Conservation (phyloP, 208 protist genomes). For the Phytomonas sp. region DNA sequence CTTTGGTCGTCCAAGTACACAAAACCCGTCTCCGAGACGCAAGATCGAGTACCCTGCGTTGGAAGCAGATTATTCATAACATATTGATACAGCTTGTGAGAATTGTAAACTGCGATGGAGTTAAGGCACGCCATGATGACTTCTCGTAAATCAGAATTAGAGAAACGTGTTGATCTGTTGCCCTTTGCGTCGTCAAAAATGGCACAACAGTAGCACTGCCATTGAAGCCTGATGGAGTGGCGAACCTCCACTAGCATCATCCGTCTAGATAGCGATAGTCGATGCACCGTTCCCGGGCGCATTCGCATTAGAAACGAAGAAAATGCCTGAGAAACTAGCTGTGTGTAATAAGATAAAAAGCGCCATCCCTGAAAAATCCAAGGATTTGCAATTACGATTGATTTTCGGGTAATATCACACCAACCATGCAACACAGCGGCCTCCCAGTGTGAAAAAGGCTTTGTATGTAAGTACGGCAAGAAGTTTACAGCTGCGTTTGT, state of each 20-base stretch:
- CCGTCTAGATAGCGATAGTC: background rate
- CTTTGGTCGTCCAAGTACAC: background rate
- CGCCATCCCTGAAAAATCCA: background rate
- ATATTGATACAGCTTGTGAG: background rate
- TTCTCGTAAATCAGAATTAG: background rate
- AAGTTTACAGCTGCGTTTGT: background rate
- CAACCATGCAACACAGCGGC: background rate
- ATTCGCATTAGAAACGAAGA: background rate
- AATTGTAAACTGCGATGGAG: background rate
- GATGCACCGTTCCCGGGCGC: background rate
- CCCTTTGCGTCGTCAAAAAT: background rate
- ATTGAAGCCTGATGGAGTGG: background rate
- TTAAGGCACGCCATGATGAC: background rate
- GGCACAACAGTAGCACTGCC: background rate
- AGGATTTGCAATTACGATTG: background rate
- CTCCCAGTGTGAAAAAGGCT: background rate
- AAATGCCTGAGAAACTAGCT: background rate
- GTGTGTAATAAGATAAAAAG: background rate
- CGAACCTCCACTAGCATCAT: background rate
- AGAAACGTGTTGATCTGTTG: background rate
- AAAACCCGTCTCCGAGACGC: background rate
- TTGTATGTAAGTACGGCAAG: background rate
- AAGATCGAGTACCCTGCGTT: background rate
- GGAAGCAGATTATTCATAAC: background rate
- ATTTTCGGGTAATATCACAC: background rate